Conservation (phyloP, 805 yeast genomes). For the Schwanniomyces vanrijiae region DNA sequence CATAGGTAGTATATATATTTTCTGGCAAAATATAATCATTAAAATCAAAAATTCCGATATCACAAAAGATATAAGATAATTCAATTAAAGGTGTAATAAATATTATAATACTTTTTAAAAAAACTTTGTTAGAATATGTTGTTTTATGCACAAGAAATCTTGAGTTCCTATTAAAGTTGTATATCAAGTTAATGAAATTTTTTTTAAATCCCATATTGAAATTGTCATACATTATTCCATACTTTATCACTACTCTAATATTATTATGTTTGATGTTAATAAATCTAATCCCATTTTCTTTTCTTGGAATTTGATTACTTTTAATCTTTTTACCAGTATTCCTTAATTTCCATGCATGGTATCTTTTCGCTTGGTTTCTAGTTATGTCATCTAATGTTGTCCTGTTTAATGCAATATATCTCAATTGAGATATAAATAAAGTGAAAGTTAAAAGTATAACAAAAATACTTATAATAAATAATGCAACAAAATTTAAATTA, state of each 20-base stretch:
- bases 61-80: constrained; percentile 4
- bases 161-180: constrained; percentile 22
- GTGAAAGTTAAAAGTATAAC: constrained; percentile 47
- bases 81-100: constrained; percentile 24
- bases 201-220: constrained; percentile 36
- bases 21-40: not conserved
- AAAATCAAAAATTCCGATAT: not conserved
- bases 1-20: not conserved
- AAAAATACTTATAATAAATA: constrained; percentile 44
- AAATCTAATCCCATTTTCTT: constrained; percentile 37
- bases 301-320: constrained; percentile 9
- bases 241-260: constrained; percentile 36
- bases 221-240: constrained; percentile 28
- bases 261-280: constrained; percentile 39
- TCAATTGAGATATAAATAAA: constrained; percentile 42
- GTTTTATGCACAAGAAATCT: constrained; percentile 9
- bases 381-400: constrained; percentile 62
- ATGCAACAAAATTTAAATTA: constrained; percentile 50
- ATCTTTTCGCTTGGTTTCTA: constrained; percentile 26
- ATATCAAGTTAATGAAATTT: constrained; percentile 37
- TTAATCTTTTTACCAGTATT: constrained; percentile 7
- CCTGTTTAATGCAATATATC: constrained; percentile 47
- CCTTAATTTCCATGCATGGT: constrained; percentile 22
- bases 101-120: constrained; percentile 14
- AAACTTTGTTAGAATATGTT: constrained; percentile 7